phyloP scores from a whole-genome alignment of 805 yeast species.

The Cyberlindnera bimundalis region DNA sequence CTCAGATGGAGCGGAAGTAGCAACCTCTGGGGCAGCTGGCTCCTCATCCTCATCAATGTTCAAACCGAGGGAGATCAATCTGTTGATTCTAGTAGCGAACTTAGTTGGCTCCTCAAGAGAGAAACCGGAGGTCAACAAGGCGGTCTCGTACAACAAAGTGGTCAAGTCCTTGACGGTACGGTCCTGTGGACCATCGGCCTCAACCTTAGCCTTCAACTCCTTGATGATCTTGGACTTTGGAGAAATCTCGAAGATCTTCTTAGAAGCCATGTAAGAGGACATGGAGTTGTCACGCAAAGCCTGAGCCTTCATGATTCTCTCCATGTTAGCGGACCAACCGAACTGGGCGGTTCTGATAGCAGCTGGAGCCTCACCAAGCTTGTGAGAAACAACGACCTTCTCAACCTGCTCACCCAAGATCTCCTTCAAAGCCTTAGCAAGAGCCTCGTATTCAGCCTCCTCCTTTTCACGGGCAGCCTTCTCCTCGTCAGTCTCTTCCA shows the following conservation, averaged over 20 bases:
- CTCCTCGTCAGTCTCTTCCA: conserved; percentile 98
- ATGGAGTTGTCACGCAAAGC: conserved; percentile 97
- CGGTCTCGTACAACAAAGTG: conserved; percentile 94
- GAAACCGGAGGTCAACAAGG: conserved; percentile 98
- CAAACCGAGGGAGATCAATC: conserved; percentile 95
- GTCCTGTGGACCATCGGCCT: conserved; percentile 95
- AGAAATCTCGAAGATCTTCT: conserved; percentile 98
- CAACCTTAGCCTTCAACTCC: conserved; percentile 96
- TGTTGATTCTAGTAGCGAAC: conserved; percentile 96
- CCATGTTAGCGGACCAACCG: conserved; percentile 99
- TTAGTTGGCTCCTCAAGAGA: conserved; percentile 97
- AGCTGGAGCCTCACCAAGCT: conserved; percentile 97
- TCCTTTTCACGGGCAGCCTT: conserved; percentile 92
- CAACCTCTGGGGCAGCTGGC: conserved; percentile 61
- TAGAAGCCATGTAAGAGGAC: conserved; percentile 99
- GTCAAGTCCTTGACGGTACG: conserved; percentile 98
- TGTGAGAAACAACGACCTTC: conserved; percentile 97
- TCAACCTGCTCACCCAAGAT: conserved; percentile 98
- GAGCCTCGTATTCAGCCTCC: conserved; percentile 85
- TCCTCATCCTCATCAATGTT: conserved; percentile 91
- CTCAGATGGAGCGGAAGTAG: conserved; percentile 41
- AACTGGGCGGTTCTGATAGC: conserved; percentile 99
- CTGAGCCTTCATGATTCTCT: conserved; percentile 99
- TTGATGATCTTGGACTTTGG: conserved; percentile 93
- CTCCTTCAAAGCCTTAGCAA: conserved; percentile 95